Base-by-base conservation (phyloP, 2,329 filamentous ascomycete species). In the Claviceps sp. region DNA sequence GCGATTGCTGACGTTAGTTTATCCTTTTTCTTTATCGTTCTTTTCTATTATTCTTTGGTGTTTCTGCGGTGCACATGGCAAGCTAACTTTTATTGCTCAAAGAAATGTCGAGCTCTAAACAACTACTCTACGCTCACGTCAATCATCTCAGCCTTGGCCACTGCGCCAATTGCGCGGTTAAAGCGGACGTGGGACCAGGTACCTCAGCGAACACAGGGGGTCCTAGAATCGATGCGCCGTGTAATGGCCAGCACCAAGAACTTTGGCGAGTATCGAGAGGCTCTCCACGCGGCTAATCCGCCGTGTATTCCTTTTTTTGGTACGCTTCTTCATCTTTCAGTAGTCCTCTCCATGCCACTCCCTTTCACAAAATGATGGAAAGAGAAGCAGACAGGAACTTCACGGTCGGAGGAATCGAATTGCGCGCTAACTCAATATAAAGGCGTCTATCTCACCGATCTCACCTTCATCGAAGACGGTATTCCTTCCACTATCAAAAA, bases 251-350 rank as follows among this genome's bases (percentile, higher is more conserved):
- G 89, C 68, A 95, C 89, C 45, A 96, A 95, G 74, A 98, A 98
- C 68, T 98, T 97, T 73, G 86, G 86, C 60, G 90, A 96, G 68
- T 98, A 98, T 68, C 82, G 93, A 65, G 93, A 97, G 65, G 83
- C 88, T 29, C 74, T 98, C 51, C 91, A 96, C 72, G 83, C 85
- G 51, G 89, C 91, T 26, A 95, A 95, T 60, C 93, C 93, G 17
- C 93, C 93, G 13, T 98, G 93, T 66, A 97, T 97, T 65, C 93
- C 93, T 5, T 98, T 98, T 70, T 95, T 98, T 63, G 93, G 91
- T 90, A 79, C 56, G 77, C 16, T 16, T 44, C 3, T 40, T 1
- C 9, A 34, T 34, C 1, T 3, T 34, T 4, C 9, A 34, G 29
- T 4, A 11, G 9, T 34, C 29, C 9, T 34, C 29, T 11, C 29